Percentiles rank a stretch among this genome's conserved stretches.
Evolutionary conservation across 495 filamentous ascomycete species (phyloP).

Genomic region (Penicillium dipodomyicola): DNA sequence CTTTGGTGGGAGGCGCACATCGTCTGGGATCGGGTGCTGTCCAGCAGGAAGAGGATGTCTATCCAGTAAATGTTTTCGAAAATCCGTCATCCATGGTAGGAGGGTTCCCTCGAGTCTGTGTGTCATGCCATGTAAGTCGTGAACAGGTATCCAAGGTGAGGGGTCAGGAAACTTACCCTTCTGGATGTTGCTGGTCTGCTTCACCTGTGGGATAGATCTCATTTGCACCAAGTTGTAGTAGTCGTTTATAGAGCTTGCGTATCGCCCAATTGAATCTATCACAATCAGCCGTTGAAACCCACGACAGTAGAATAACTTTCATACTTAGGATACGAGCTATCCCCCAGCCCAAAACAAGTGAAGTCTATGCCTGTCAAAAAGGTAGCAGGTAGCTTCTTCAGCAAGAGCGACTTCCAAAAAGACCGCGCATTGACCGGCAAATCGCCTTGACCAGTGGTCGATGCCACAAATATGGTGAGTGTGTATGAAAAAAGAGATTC

Average conservation of each 20-base stretch:
- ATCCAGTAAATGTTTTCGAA: conserved; percentile 62
- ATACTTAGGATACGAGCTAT: conserved; percentile 90
- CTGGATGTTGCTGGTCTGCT: conserved; percentile 86
- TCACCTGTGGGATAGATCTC: conserved; percentile 77
- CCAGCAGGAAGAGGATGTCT: conserved; percentile 66
- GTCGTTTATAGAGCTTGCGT: conserved; percentile 79
- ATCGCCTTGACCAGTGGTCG: conserved; percentile 94
- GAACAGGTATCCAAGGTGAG: conserved; percentile 2
- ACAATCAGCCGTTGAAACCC: conserved; percentile 8
- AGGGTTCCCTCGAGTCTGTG: conserved; percentile 77
- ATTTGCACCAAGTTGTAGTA: conserved; percentile 80
- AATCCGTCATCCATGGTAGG: conserved; percentile 68
- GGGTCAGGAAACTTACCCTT: conserved; percentile 61
- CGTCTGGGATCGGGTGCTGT: conserved; percentile 66
- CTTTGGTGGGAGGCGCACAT: conserved; percentile 75
- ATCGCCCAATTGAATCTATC: conserved; percentile 89
- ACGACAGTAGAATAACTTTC: neutral
- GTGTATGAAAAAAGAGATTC: conserved; percentile 49
- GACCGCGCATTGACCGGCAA: conserved; percentile 72
- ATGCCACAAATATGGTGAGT: conserved; percentile 74
- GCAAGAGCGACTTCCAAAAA: conserved; percentile 83
- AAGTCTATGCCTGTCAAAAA: conserved; percentile 68
- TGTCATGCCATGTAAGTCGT: neutral
- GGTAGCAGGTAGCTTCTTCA: conserved; percentile 69
- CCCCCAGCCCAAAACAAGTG: conserved; percentile 85